These are phyloP conservation scores for Asterochloris sp. DNA, from an alignment of 139 green algal species.

Conservation along the genomic window DNA sequence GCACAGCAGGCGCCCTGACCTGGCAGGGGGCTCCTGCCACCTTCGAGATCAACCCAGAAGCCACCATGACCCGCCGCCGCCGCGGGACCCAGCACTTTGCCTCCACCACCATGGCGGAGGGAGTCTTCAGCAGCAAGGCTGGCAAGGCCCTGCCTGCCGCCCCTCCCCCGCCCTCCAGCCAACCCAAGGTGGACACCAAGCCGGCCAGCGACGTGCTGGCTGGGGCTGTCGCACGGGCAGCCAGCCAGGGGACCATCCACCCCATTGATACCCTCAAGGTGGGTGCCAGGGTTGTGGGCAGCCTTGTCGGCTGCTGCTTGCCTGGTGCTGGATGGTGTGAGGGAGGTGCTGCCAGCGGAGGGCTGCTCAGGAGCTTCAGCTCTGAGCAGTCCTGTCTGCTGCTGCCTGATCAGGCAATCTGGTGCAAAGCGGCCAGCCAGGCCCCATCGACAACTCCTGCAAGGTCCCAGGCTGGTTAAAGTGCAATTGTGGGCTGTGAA, in stretches of 20 bases:
- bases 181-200: slow-evolving; percentile 42
- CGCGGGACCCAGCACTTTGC: slow-evolving; percentile 24
- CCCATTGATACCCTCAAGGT: slow-evolving; percentile 93
- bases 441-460: no score
- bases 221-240: slow-evolving; percentile 76
- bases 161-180: slow-evolving; percentile 1
- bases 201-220: slow-evolving; percentile 76
- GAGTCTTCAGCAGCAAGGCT: slow-evolving; percentile 9
- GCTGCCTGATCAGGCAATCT: no score
- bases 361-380: not conserved
- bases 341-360: not conserved
- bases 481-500: no score
- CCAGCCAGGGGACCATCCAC: slow-evolving; percentile 87
- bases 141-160: not conserved
- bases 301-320: no score
- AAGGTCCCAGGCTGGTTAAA: no score
- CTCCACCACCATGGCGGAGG: slow-evolving; percentile 20
- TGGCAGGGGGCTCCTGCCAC: no score
- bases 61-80: not conserved
- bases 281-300: no score
- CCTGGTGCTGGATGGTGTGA: no score
- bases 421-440: no score
- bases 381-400: not conserved
- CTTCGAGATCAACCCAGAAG: not conserved
- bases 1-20: not conserved